Evolutionary conservation across 2,329 filamentous ascomycete genomes (phyloP).

Genomic region (Nemania diffusa): DNA sequence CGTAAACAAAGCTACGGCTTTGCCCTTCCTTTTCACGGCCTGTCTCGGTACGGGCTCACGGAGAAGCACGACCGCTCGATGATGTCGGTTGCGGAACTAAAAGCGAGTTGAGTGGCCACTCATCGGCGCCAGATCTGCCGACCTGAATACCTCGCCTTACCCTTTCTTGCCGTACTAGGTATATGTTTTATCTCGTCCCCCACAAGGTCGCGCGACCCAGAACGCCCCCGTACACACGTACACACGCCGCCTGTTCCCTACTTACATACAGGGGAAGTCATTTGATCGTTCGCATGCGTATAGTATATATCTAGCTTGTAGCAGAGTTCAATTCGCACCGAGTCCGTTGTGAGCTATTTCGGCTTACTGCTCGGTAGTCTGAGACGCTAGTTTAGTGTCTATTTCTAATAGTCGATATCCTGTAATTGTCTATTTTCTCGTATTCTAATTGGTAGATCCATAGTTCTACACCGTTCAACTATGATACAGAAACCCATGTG

Average conservation of each 20-base stretch:
- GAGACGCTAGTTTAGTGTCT: neutral
- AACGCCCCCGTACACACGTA: neutral
- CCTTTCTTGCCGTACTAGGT: neutral
- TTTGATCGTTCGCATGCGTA: neutral
- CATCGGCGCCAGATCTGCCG: conserved; percentile 40
- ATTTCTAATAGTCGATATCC: neutral
- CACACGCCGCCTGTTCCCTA: neutral
- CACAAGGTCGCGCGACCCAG: neutral
- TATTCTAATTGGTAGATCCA: neutral
- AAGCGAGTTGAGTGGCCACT: conserved; percentile 13
- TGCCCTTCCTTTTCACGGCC: neutral
- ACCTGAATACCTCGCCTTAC: conserved; percentile 11
- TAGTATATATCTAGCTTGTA: neutral
- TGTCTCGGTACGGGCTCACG: neutral
- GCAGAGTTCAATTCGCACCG: neutral
- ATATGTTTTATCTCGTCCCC: neutral
- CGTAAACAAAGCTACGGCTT: neutral
- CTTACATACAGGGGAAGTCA: too few relatives aligned
- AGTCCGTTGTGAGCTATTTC: neutral
- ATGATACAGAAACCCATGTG: too few relatives aligned
- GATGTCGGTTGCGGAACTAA: conserved; percentile 20
- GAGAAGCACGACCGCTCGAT: conserved; percentile 5
- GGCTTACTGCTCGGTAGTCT: conserved; percentile 5
- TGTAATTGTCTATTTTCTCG: neutral
- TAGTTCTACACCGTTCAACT: neutral